Base-by-base conservation (phyloP, 2,329 filamentous ascomycete species). In the Scytalidium lignicola region DNA sequence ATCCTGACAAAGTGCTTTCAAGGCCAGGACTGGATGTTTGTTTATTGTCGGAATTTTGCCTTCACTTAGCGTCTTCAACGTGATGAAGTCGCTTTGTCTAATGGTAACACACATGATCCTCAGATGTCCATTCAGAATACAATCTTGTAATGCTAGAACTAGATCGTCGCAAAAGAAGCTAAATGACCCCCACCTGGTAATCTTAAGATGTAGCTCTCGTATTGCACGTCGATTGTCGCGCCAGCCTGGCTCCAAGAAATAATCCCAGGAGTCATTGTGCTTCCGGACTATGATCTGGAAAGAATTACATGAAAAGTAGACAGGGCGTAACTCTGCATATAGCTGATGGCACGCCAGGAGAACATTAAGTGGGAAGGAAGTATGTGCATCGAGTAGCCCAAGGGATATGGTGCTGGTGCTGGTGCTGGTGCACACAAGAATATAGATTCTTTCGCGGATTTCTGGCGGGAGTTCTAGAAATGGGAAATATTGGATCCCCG, bases 381-480 rank as follows among this genome's bases (percentile, higher is more conserved):
- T 6, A 39, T 42, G 28, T 17, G 40, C 41, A 18, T 22, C 17
- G 19, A 26, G 19, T 5, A 19, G 37, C 23, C 17, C 37, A 15
- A 44, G 41, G 15, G 32, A n/a, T 46, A 15, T 51, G 47, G 7
- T 41, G 47, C 15, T 48, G 17, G 7, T 41, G 47, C 15, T 48
- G 17, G 15, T 49, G 50, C 17, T 49, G 23, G 44, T 41, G 50
- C 45, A 41, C 26, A 53, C 37, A 3, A 52, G 20, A 23, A 51
- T 50, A 43, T 62, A 62, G n/a, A 64, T 61, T 40, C 58, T 58
- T 19, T 41, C 39, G 8, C 59, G 55, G 17, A 64, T 55, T 45
- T 65, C 60, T 3, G 58, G 53, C 8, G 62, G 59, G 6, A 64
- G 56, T 12, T 58, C 55, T 28, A 64, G 57, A 22, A 65, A 57